Evolutionary conservation across 305 asterid genomes (phyloP), one percentile per base, ranked within the genome.

Genomic region (Galium porrigens): DNA sequence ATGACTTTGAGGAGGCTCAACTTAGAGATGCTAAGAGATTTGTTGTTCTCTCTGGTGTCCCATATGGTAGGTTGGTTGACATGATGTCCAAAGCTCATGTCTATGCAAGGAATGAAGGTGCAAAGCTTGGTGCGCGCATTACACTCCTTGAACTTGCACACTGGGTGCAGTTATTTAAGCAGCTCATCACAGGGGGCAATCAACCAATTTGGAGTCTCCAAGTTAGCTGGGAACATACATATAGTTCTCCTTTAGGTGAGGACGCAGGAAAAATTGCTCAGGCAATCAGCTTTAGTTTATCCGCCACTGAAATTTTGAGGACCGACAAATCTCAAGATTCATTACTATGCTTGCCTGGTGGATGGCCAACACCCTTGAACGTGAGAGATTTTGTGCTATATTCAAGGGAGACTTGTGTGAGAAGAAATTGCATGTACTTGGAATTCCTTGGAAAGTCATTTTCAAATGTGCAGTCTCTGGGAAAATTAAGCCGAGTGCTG

Each of bases 71-170:
- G 70, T 73, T 87, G 82, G 87, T 87, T 70, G 86, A 86, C 76
- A 72, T 79, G 82, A 90, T 94, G 94, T 90, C 97, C 70, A 81
- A 81, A 58, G 90, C 95, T 75, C 99, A 94, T 78, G 59, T 80
- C 69, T 84, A 66, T 74, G 97, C 92, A 51, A 85, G 72, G 78
- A 86, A 57, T 65, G 88, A 86, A 81, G 96, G 95, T 49, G 77
- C 78, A 36, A 78, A n/a, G 70, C 76, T 78, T 69, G 76, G 74
- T 78, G 85, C 84, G 57, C 72, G 77, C 69, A 85, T 94, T 65
- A 83, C 96, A 25, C 77, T 82, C 78, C 99, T 90, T 70, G 97
- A 94, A 75, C 96, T 94, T 75, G 84, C 90, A 37, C 87, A 96
- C 46, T 94, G 99, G 99, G 78, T 90, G 64, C 95, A 85, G 72